Evolutionary conservation across 2,329 filamentous ascomycete species (phyloP).

Genomic region (Nothophaeocryptopus gaeumannii): DNA sequence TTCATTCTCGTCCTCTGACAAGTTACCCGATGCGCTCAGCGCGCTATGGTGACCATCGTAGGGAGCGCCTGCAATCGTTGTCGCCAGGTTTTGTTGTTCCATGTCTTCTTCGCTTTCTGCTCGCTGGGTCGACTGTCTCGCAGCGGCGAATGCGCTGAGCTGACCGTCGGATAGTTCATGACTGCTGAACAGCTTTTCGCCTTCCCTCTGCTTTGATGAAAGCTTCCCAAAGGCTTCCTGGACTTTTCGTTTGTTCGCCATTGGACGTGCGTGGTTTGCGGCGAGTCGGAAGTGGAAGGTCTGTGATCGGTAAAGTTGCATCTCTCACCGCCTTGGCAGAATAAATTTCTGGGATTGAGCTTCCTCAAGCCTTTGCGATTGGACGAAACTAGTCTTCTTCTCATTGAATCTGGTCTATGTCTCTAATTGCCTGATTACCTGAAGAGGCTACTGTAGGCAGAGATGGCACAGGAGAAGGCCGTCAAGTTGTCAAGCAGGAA

Average conservation of each 20-base stretch:
- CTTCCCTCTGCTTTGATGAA: conserved; percentile 8
- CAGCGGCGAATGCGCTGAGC: conserved; percentile 35
- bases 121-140: conserved; percentile 22
- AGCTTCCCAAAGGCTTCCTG: conserved; percentile 33
- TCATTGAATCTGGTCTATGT: too few species aligned
- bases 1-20: conserved; percentile 3
- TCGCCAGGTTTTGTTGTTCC: conserved; percentile 8
- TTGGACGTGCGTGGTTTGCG: conserved; percentile 1
- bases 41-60: conserved; percentile 21
- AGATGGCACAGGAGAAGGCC: conserved; percentile 15
- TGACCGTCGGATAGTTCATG: conserved; percentile 5
- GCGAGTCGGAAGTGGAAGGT: too few species aligned
- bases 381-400: background rate
- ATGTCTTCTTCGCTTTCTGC: conserved; percentile 1
- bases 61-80: conserved; percentile 20
- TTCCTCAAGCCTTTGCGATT: too few species aligned
- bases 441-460: background rate
- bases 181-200: conserved; percentile 1
- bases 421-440: too few species aligned
- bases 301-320: too few species aligned
- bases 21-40: background rate
- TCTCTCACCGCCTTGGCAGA: too few species aligned
- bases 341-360: too few species aligned
- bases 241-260: conserved; percentile 35
- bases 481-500: conserved; percentile 9